A percentile compares a stretch with the other conserved stretches of the same genome.
These are phyloP conservation scores for Neurospora sp. DNA, from an alignment of 495 filamentous ascomycete genomes.

Conservation along the genomic window DNA sequence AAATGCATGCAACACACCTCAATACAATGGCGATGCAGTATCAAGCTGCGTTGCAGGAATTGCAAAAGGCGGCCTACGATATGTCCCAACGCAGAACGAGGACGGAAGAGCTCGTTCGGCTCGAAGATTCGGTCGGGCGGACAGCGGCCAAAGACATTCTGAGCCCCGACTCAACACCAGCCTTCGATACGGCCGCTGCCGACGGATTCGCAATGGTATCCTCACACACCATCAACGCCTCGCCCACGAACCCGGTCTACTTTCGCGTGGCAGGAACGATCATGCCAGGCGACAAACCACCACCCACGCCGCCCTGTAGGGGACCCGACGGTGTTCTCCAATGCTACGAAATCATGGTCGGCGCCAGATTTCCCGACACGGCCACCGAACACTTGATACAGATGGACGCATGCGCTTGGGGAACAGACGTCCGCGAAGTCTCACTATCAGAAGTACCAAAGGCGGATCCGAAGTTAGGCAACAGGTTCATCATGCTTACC, in stretches of 20 bases:
- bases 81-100: not conserved
- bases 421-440: not conserved
- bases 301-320: not conserved
- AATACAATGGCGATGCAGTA: not conserved
- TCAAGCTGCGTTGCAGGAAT: not conserved
- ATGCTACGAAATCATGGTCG: not conserved
- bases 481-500: not conserved
- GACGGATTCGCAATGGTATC: not conserved
- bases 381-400: not conserved
- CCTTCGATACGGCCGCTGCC: not conserved
- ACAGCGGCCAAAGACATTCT: not conserved
- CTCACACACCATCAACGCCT: not conserved
- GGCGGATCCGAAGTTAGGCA: not conserved
- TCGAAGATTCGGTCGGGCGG: not conserved
- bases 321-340: not conserved
- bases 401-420: not conserved
- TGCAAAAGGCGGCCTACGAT: not conserved
- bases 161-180: not conserved
- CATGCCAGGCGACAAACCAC: not conserved
- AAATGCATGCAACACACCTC: not conserved
- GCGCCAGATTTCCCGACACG: not conserved
- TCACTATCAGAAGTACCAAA: not conserved
- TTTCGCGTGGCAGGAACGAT: not conserved
- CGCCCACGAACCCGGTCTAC: not conserved
- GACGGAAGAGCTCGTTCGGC: not conserved